Percentiles rank a stretch among this genome's conserved stretches.
Conservation (phyloP, 768 basidiomycete species). For the Dacryopinax spathularia region DNA sequence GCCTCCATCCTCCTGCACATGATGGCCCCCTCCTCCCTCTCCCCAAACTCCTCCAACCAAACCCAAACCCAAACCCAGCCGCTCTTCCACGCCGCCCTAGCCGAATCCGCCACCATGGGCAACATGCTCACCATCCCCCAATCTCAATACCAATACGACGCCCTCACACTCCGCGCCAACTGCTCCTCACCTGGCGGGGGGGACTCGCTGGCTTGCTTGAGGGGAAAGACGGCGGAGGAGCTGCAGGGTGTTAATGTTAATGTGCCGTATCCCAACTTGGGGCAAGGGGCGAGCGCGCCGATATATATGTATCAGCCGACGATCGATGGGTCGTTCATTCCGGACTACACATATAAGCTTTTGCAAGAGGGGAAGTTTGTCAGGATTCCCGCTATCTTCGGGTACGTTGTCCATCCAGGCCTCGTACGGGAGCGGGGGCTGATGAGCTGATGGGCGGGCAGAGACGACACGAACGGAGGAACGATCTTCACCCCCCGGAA, state of each 20-base stretch:
- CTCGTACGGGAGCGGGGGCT: background rate
- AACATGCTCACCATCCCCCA: background rate
- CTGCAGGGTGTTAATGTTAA: background rate
- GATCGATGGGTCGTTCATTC: background rate
- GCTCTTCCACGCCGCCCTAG: slow-evolving; percentile 6
- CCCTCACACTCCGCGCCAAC: background rate
- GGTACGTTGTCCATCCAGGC: background rate
- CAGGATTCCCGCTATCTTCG: background rate
- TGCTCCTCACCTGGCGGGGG: background rate
- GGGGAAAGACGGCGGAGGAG: background rate
- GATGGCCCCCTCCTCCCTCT: slow-evolving; percentile 5
- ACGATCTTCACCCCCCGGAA: background rate
- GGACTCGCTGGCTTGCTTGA: background rate
- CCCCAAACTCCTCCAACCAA: too few species aligned
- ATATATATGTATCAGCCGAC: slow-evolving; percentile 3
- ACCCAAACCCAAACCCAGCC: slow-evolving; percentile 5
- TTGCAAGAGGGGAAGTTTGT: background rate
- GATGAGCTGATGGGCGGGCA: background rate
- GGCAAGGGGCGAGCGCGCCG: background rate
- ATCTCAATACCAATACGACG: background rate
- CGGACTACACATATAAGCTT: background rate
- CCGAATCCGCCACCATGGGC: background rate
- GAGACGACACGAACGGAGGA: background rate
- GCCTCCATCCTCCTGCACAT: slow-evolving; percentile 12
- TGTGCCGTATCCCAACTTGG: background rate